phyloP scores from a whole-genome alignment of 169 alveolate genomes.

The Eimeria maxima region DNA sequence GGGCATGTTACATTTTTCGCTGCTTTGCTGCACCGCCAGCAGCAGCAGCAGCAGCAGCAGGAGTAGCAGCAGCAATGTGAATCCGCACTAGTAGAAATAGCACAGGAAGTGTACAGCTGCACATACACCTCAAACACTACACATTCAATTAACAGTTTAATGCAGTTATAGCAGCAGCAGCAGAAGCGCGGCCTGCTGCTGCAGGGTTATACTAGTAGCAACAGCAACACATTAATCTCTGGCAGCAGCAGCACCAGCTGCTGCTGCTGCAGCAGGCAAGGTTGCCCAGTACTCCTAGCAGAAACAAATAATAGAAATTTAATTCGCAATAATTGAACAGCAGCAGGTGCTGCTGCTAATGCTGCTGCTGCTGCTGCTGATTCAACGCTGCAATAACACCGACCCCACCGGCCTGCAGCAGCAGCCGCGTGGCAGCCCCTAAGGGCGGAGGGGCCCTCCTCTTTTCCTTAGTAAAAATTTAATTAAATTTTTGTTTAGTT shows the following conservation, averaged over 20 bases:
- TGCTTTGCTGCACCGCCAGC: background rate
- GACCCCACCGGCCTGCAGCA: slow-evolving; percentile 44
- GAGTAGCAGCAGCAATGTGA: background rate
- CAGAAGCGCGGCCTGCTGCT: no score
- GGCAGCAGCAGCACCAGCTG: background rate
- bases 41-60: background rate
- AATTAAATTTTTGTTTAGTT: background rate
- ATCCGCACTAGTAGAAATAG: no score
- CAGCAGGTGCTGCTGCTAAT: background rate
- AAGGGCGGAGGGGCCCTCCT: background rate
- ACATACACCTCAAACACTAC: background rate
- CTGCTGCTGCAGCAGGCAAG: background rate
- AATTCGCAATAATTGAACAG: background rate
- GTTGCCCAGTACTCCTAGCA: background rate
- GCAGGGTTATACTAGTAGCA: background rate
- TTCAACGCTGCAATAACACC: background rate
- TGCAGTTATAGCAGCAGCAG: background rate
- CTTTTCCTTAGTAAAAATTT: background rate
- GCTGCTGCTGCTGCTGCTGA: background rate
- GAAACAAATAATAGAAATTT: background rate
- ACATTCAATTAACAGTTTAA: background rate
- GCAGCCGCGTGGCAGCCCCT: slow-evolving; percentile 52
- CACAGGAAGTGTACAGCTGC: background rate
- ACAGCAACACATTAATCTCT: background rate
- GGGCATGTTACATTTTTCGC: background rate